These are phyloP conservation scores for Termitomyces sp. DNA, from an alignment of 768 basidiomycete species.

Conservation along the genomic window DNA sequence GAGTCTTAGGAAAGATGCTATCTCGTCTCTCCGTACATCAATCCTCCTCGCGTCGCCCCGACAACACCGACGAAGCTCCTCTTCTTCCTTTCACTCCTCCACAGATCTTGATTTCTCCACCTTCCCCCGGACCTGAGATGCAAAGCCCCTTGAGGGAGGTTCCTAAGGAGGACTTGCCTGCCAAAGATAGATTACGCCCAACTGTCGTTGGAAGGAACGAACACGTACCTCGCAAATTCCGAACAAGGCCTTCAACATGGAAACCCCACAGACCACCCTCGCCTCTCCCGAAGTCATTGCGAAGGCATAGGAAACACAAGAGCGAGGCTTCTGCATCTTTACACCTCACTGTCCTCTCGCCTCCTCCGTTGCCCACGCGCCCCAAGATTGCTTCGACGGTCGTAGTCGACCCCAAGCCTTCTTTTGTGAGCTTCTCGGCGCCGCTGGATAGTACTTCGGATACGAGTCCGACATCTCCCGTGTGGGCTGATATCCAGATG, in stretches of 20 bases:
- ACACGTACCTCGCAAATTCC: neutral
- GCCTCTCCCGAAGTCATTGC: conserved; percentile 8
- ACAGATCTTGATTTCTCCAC: conserved; percentile 10
- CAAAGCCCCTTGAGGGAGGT: neutral
- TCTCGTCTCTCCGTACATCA: conserved; percentile 12
- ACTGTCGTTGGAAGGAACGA: neutral
- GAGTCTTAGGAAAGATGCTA: conserved; percentile 15
- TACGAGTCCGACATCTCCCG: neutral
- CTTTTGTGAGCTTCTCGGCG: conserved; percentile 7
- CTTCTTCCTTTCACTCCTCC: conserved; percentile 8
- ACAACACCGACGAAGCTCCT: conserved; percentile 1
- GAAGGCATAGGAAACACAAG: conserved; percentile 6
- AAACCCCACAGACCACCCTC: conserved; percentile 17
- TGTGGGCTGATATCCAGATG: conserved; percentile 8
- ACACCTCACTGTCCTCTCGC: neutral
- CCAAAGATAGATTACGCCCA: neutral
- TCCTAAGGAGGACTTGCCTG: neutral
- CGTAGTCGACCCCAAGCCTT: neutral
- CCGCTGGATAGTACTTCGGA: neutral
- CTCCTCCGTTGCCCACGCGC: conserved; percentile 8
- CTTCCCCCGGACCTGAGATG: conserved; percentile 11
- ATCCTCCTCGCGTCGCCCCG: neutral
- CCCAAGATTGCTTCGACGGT: neutral
- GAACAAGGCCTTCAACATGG: conserved; percentile 10
- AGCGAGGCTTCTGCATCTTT: conserved; percentile 1